Conservation (phyloP, 148 eudicot genomes). For the Persicaria tinctoria region DNA sequence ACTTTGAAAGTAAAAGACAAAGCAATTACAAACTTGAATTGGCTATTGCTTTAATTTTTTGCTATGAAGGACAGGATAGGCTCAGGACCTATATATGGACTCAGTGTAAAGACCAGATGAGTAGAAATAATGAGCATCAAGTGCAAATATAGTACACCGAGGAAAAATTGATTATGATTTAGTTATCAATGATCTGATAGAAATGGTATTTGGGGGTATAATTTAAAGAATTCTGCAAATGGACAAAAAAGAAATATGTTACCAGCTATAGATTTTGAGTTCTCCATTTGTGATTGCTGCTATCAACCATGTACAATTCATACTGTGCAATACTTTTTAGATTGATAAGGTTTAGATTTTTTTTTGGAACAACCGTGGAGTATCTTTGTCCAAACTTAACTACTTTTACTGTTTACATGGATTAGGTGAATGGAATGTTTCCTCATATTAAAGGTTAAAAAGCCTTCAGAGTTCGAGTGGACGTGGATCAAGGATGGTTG, state of each 20-base stretch:
- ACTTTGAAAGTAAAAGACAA: no score
- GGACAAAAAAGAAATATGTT: neutral
- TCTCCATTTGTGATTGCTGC: neutral
- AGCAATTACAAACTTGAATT: no score
- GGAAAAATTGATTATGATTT: no score
- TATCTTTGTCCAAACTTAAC: no score
- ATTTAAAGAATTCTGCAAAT: neutral
- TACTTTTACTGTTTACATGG: conserved; percentile 5
- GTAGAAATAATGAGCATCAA: no score
- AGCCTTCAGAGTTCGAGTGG: conserved; percentile 48
- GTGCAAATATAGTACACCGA: no score
- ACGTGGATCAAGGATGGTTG: conserved; percentile 43
- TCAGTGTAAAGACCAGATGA: no score
- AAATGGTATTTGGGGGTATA: no score
- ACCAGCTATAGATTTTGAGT: neutral
- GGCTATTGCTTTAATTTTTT: no score
- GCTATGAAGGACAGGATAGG: no score
- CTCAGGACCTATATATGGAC: no score
- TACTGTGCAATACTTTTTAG: neutral
- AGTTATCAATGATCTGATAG: no score
- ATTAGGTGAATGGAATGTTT: conserved; percentile 76
- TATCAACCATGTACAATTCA: neutral
- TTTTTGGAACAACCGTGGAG: conserved; percentile 2
- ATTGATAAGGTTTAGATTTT: neutral
- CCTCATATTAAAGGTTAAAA: conserved; percentile 74